Evolutionary conservation across 495 filamentous ascomycete species (phyloP).

Genomic region (Staphylotrichum longicolle): DNA sequence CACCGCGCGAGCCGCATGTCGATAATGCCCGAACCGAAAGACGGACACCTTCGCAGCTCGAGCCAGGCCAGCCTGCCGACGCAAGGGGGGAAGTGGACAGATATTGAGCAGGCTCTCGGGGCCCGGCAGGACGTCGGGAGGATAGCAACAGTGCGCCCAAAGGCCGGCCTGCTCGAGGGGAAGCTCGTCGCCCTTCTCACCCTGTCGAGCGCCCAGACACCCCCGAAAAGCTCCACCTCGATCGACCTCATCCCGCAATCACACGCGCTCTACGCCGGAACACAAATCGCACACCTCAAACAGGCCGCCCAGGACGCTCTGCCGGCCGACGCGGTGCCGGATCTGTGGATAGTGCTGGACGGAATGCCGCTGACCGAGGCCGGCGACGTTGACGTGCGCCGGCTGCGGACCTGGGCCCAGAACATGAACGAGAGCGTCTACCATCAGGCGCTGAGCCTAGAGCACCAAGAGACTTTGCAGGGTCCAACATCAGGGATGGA

Average conservation of each 20-base stretch:
- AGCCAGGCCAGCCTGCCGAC: slow-evolving; percentile 27
- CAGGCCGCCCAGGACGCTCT: slow-evolving; percentile 31
- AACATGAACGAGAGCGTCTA: slow-evolving; percentile 48
- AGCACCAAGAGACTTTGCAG: slow-evolving; percentile 36
- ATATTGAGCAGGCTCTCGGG: slow-evolving; percentile 32
- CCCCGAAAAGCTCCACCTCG: slow-evolving; percentile 25
- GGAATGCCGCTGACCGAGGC: slow-evolving; percentile 43
- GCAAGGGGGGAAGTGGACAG: slow-evolving; percentile 21
- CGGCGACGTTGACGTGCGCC: slow-evolving; percentile 42
- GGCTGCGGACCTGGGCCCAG: slow-evolving; percentile 49
- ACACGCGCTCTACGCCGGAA: slow-evolving; percentile 40
- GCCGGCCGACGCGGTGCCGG: slow-evolving; percentile 34
- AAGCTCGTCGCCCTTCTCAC: slow-evolving; percentile 45
- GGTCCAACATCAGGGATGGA: slow-evolving; percentile 39
- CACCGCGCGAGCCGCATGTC: slow-evolving; percentile 25
- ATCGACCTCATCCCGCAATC: slow-evolving; percentile 39
- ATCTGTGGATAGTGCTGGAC: slow-evolving; percentile 45
- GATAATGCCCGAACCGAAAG: slow-evolving; percentile 13
- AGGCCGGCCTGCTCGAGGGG: slow-evolving; percentile 47
- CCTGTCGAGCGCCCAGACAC: slow-evolving; percentile 29
- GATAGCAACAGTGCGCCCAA: slow-evolving; percentile 44
- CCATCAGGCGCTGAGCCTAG: slow-evolving; percentile 42
- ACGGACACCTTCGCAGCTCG: slow-evolving; percentile 22
- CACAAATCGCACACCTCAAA: slow-evolving; percentile 37
- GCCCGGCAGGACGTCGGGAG: slow-evolving; percentile 32